A percentile compares a stretch with the other conserved stretches of the same genome.
These are phyloP conservation scores for Aspergillus sp. DNA, from an alignment of 2,329 filamentous ascomycete genomes.

Conservation along the genomic window DNA sequence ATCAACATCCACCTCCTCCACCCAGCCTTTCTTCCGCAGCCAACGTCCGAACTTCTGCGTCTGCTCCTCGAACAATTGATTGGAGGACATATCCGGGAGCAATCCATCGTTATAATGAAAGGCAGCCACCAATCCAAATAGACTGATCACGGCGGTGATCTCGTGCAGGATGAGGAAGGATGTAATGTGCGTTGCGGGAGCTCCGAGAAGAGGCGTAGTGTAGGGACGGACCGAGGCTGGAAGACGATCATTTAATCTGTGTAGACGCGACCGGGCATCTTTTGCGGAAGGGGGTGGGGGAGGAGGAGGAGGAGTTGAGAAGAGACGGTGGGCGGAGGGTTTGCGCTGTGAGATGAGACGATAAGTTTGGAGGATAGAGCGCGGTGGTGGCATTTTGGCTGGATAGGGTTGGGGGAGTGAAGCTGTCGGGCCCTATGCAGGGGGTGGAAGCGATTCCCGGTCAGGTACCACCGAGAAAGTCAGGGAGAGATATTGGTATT, in stretches of 20 bases:
- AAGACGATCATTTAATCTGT: constrained; percentile 50
- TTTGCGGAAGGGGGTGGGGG: constrained; percentile 17
- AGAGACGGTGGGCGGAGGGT: constrained; percentile 22
- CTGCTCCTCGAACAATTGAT: constrained; percentile 56
- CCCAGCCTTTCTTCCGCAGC: constrained; percentile 78
- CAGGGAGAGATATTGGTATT: not conserved
- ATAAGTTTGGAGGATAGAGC: not conserved
- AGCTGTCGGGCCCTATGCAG: too few relatives aligned
- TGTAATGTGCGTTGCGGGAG: constrained; percentile 78
- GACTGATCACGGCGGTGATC: constrained; percentile 78
- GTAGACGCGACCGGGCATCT: constrained; percentile 35
- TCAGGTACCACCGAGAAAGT: not conserved
- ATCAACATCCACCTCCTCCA: constrained; percentile 49
- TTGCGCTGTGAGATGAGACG: constrained; percentile 16
- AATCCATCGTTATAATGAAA: constrained; percentile 78
- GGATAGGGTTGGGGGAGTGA: too few relatives aligned
- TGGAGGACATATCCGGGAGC: constrained; percentile 58
- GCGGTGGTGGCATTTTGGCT: not conserved
- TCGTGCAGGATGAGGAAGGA: constrained; percentile 92
- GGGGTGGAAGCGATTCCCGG: too few relatives aligned
- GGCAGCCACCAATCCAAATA: constrained; percentile 70
- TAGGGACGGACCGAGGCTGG: constrained; percentile 70
- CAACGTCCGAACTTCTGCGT: constrained; percentile 75
- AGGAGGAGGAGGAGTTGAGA: constrained; percentile 12
- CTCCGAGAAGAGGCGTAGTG: constrained; percentile 68